Evolutionary conservation across 768 basidiomycete genomes (phyloP).

Genomic region (Gymnopilus dilepis): DNA sequence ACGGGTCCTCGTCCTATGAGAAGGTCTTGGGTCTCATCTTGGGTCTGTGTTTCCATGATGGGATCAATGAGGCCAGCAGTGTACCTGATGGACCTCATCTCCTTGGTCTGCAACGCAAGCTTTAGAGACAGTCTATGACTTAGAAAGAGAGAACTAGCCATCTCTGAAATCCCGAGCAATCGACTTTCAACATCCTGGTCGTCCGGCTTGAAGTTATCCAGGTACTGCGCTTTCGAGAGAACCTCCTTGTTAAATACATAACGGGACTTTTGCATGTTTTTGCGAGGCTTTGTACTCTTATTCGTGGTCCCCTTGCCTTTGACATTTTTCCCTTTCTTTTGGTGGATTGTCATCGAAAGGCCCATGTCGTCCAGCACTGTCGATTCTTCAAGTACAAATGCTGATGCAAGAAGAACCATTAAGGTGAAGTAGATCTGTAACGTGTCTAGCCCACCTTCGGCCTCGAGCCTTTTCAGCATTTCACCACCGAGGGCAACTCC

Average conservation of each 20-base stretch:
- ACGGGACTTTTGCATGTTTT: slow-evolving; percentile 56
- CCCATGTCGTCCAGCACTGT: slow-evolving; percentile 56
- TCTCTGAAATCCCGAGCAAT: slow-evolving; percentile 62
- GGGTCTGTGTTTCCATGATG: slow-evolving; percentile 39
- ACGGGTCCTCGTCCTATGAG: neutral
- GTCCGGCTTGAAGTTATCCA: slow-evolving; percentile 70
- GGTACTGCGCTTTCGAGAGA: slow-evolving; percentile 51
- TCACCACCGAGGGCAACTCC: slow-evolving; percentile 60
- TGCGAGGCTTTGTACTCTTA: slow-evolving; percentile 48
- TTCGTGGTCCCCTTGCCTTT: slow-evolving; percentile 45
- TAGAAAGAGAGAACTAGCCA: slow-evolving; percentile 41
- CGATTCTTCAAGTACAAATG: slow-evolving; percentile 61
- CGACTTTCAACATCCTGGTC: slow-evolving; percentile 61
- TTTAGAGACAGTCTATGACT: slow-evolving; percentile 9
- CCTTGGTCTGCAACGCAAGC: slow-evolving; percentile 16
- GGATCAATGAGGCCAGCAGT: neutral
- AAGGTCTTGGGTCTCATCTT: slow-evolving; percentile 36
- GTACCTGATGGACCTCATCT: slow-evolving; percentile 11
- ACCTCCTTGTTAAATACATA: slow-evolving; percentile 62
- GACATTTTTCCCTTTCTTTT: slow-evolving; percentile 40
- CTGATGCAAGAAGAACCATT: slow-evolving; percentile 37
- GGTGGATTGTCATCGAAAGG: slow-evolving; percentile 41
- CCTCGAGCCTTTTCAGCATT: slow-evolving; percentile 70
- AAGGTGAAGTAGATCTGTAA: neutral
- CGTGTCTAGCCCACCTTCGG: slow-evolving; percentile 55